phyloP scores from a whole-genome alignment of 2,329 filamentous ascomycete genomes.

The Metarhizium humberi region DNA sequence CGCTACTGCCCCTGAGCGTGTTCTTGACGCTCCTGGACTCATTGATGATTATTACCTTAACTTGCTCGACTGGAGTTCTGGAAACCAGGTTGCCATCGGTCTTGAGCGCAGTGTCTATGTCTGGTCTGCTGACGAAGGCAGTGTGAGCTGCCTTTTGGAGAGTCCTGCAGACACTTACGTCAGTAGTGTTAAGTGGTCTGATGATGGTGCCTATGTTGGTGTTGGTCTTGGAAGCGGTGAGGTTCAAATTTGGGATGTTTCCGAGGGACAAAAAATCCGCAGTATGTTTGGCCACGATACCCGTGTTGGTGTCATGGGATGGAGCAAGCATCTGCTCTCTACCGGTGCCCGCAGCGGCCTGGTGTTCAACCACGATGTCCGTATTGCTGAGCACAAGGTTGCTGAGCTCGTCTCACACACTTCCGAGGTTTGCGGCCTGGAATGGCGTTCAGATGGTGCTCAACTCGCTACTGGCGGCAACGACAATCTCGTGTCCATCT shows the following conservation, averaged over 20 bases:
- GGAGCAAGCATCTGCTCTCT: conserved; percentile 96
- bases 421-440: conserved; percentile 93
- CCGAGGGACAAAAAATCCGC: conserved; percentile 88
- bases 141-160: conserved; percentile 82
- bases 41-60: conserved; percentile 99
- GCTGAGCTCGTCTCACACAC: conserved; percentile 96
- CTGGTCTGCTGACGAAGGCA: conserved; percentile 92
- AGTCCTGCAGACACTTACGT: conserved; percentile 86
- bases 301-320: conserved; percentile 95
- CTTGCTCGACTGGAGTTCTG: conserved; percentile 94
- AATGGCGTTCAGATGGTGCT: conserved; percentile 93
- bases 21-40: conserved; percentile 89
- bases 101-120: conserved; percentile 96
- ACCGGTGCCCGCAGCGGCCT: conserved; percentile 90
- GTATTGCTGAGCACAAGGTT: conserved; percentile 94
- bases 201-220: conserved; percentile 90
- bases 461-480: conserved; percentile 97
- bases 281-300: conserved; percentile 98
- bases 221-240: conserved; percentile 92
- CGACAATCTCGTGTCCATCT: conserved; percentile 98
- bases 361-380: conserved; percentile 97
- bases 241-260: conserved; percentile 98
- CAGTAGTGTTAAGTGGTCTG: conserved; percentile 98
- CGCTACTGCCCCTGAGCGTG: conserved; percentile 88
- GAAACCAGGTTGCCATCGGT: conserved; percentile 96